Conservation (phyloP, 768 basidiomycete genomes). For the Suillus placidus region DNA sequence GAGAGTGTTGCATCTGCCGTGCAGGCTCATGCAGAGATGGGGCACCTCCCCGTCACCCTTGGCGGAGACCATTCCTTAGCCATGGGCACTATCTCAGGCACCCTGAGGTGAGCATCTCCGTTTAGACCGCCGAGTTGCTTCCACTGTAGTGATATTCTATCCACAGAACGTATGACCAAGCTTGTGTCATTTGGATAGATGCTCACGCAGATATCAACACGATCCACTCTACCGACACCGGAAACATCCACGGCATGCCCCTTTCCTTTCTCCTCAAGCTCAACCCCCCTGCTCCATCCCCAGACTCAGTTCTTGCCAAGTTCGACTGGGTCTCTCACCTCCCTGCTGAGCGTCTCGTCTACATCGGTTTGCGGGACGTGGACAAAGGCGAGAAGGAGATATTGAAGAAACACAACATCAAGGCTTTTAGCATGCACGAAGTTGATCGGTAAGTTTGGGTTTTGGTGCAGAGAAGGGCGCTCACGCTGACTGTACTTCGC, state of each 20-base stretch:
- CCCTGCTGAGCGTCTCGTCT: constrained; percentile 80
- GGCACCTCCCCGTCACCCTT: constrained; percentile 84
- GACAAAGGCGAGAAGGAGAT: constrained; percentile 89
- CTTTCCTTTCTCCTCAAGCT: constrained; percentile 84
- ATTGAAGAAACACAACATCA: constrained; percentile 77
- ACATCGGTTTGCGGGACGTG: constrained; percentile 94
- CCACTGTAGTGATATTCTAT: constrained; percentile 11
- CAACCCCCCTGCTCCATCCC: constrained; percentile 34
- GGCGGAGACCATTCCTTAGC: constrained; percentile 96
- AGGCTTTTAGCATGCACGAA: constrained; percentile 91
- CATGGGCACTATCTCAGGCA: constrained; percentile 94
- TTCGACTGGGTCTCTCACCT: constrained; percentile 67
- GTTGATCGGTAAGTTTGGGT: constrained; percentile 54
- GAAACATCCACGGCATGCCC: constrained; percentile 98
- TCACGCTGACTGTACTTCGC: constrained; percentile 8
- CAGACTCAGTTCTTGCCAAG: constrained; percentile 20
- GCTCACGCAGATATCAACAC: constrained; percentile 99
- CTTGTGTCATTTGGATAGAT: constrained; percentile 94
- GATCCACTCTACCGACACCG: constrained; percentile 75
- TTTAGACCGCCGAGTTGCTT: neutral
- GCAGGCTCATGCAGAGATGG: constrained; percentile 72
- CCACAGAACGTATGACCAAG: constrained; percentile 68
- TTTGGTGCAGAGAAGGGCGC: constrained; percentile 69
- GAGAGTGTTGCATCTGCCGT: constrained; percentile 79
- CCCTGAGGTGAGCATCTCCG: constrained; percentile 57